These are phyloP conservation scores for Fusarium metavorans DNA, from an alignment of 2,329 filamentous ascomycete species.

Conservation along the genomic window DNA sequence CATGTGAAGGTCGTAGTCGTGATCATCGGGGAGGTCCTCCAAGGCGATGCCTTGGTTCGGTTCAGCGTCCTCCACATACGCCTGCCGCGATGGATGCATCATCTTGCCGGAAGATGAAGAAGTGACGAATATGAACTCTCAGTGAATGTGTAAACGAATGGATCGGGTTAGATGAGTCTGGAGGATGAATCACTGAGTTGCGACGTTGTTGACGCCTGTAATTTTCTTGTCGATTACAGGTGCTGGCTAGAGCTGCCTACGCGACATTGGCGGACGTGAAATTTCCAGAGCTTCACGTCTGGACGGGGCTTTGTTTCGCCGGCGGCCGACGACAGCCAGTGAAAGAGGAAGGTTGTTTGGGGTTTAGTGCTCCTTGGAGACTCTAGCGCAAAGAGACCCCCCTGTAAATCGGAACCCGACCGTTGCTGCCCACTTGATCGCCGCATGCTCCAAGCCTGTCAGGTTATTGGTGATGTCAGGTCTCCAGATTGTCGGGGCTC, in stretches of 20 bases:
- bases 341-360: not conserved
- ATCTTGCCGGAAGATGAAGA: slow-evolving; percentile 52
- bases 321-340: slow-evolving; percentile 19
- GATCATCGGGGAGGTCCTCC: slow-evolving; percentile 72
- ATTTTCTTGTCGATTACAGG: slow-evolving; percentile 15
- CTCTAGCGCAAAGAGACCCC: slow-evolving; percentile 6
- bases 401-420: slow-evolving; percentile 25
- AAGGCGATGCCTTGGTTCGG: slow-evolving; percentile 64
- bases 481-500: slow-evolving; percentile 36
- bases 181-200: not conserved
- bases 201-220: not conserved
- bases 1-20: slow-evolving; percentile 84
- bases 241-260: slow-evolving; percentile 7
- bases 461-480: slow-evolving; percentile 44
- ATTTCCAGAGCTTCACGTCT: slow-evolving; percentile 36
- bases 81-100: slow-evolving; percentile 91
- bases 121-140: not conserved
- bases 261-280: slow-evolving; percentile 32
- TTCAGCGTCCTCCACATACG: slow-evolving; percentile 89
- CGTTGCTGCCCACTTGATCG: slow-evolving; percentile 31
- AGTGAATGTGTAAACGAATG: not conserved
- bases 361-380: not conserved
- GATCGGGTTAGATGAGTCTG: not conserved
- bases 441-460: slow-evolving; percentile 37
- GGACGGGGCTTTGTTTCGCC: slow-evolving; percentile 46